These are phyloP conservation scores for Termitomyces titanicus DNA, from an alignment of 768 basidiomycete species.

Conservation along the genomic window DNA sequence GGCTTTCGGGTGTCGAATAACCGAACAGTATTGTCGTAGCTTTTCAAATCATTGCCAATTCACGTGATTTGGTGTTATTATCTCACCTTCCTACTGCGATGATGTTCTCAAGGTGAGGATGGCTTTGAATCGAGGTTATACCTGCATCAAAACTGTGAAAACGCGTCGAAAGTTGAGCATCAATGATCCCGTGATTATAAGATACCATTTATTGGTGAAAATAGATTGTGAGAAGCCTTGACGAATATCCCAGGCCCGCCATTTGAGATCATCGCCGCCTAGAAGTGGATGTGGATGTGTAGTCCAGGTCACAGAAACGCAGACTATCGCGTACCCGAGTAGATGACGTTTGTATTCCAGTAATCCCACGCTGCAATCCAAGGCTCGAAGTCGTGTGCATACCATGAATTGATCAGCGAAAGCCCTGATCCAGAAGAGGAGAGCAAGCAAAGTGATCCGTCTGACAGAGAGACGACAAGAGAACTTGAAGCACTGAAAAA, in stretches of 20 bases:
- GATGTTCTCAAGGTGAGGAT: constrained; percentile 75
- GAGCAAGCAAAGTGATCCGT: constrained; percentile 68
- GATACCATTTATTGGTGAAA: constrained; percentile 71
- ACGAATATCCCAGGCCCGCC: constrained; percentile 91
- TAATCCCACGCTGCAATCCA: constrained; percentile 94
- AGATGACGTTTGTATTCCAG: constrained; percentile 77
- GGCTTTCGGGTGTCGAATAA: constrained; percentile 82
- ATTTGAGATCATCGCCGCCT: constrained; percentile 91
- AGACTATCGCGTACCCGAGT: constrained; percentile 62
- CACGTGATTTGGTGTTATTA: neutral
- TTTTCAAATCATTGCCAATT: constrained; percentile 23
- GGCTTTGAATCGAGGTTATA: constrained; percentile 84
- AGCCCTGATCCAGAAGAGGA: constrained; percentile 45
- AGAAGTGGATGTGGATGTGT: neutral
- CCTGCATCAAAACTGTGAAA: constrained; percentile 81
- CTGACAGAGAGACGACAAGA: constrained; percentile 79
- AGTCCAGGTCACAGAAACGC: neutral
- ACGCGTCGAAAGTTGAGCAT: neutral
- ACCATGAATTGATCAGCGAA: constrained; percentile 57
- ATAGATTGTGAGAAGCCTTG: constrained; percentile 54
- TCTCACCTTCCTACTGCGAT: constrained; percentile 88
- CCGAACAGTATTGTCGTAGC: constrained; percentile 80
- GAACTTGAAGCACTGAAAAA: constrained; percentile 45
- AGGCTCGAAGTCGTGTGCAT: constrained; percentile 90
- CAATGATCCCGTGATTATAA: neutral